phyloP scores from a whole-genome alignment of 1,284 basidiomycete species.

The Cutaneotrichosporon sp. region DNA sequence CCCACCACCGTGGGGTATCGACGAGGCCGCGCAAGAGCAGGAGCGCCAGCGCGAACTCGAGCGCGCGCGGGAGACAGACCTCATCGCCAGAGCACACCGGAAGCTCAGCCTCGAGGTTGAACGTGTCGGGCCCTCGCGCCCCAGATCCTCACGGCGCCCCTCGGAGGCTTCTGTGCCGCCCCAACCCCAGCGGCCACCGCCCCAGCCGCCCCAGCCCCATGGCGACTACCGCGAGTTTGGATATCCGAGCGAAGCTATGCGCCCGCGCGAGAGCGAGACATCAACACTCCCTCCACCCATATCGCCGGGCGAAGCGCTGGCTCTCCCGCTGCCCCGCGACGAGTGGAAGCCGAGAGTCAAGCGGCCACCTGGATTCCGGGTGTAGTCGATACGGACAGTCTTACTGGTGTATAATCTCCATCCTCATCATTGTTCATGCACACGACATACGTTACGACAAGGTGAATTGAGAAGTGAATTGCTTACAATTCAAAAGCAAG shows the following conservation, averaged over 20 bases:
- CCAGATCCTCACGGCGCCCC: neutral
- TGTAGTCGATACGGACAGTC: neutral
- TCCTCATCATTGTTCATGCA: too few species aligned
- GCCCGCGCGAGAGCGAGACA: neutral
- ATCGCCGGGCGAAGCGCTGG: neutral
- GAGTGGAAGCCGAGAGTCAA: neutral
- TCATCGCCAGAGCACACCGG: neutral
- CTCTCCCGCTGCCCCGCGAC: neutral
- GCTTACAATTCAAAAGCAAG: too few species aligned
- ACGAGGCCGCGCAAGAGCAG: neutral
- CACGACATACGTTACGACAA: neutral
- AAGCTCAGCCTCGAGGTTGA: neutral
- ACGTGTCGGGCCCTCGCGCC: neutral
- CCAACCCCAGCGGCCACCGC: neutral
- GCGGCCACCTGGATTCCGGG: neutral
- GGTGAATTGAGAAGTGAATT: neutral
- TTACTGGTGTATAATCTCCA: neutral
- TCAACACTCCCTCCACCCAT: neutral
- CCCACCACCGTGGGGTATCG: neutral
- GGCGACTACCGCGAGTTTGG: neutral
- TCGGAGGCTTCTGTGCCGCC: neutral
- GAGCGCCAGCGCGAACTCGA: neutral
- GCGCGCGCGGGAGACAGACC: neutral
- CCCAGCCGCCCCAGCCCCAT: neutral
- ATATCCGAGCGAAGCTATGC: neutral